Conservation (phyloP, 768 basidiomycete genomes). For the Tubosaeta sp. region DNA sequence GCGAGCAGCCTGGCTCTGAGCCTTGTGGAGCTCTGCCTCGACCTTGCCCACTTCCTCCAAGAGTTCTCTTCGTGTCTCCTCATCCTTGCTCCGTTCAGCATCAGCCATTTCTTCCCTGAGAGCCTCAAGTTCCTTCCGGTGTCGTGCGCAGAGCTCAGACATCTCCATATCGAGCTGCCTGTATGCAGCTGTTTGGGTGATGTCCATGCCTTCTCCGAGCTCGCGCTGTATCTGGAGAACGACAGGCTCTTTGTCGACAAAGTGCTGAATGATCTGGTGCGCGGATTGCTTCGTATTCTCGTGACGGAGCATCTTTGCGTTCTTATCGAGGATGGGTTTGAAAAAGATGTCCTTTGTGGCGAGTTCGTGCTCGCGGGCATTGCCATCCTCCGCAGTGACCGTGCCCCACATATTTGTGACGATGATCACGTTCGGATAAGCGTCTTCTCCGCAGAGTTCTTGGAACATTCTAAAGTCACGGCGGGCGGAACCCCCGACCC, state of each 20-base stretch:
- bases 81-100: conserved; percentile 41
- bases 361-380: conserved; percentile 44
- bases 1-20: conserved; percentile 27
- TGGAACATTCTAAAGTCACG: conserved; percentile 50
- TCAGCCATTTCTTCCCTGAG: conserved; percentile 46
- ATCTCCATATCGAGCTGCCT: conserved; percentile 49
- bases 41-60: conserved; percentile 36
- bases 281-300: conserved; percentile 40
- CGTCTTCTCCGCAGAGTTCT: conserved; percentile 48
- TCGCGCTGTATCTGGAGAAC: conserved; percentile 53
- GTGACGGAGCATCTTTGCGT: conserved; percentile 42
- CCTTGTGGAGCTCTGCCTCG: conserved; percentile 26
- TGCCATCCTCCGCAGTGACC: conserved; percentile 33
- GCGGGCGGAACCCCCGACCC: conserved; percentile 44
- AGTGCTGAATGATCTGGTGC: conserved; percentile 39
- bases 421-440: conserved; percentile 47
- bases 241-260: conserved; percentile 39
- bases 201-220: conserved; percentile 42
- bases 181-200: conserved; percentile 53
- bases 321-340: conserved; percentile 44
- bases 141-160: conserved; percentile 41
- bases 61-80: conserved; percentile 44
- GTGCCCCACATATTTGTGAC: conserved; percentile 53
- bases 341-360: conserved; percentile 41
- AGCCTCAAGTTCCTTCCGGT: conserved; percentile 43